Base-by-base conservation (phyloP, 1,284 basidiomycete species). In the Cutaneotrichosporon dermatis region DNA sequence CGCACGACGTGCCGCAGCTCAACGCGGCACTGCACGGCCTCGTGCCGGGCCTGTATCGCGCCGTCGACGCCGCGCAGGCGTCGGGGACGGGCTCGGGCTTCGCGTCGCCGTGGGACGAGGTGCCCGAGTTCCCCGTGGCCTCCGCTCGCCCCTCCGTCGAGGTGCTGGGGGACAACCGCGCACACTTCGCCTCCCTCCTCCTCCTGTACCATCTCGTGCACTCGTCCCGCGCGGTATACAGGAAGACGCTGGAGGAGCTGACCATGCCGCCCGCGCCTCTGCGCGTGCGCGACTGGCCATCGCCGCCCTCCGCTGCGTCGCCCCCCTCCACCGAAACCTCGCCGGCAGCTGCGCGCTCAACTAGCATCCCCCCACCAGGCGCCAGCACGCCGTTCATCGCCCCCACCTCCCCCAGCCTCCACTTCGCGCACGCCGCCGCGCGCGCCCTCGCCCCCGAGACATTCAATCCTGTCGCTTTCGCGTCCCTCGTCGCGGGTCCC, bases 11-110 rank as follows among this genome's bases (percentile, higher is more conserved):
- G 10, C 60, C 71, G 2, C 76, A 78, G 53, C 62, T 78, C 34
- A 58, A 72, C 9, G 70, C 71, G 7, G 66, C 74, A 1, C 62
- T 77, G 1, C 71, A 69, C 40, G 72, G 72, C 5, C 71, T 78
- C 7, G 67, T 78, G 3, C 74, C 75, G 4, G 69, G 67, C 8
- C 60, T 77, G 12, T 76, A 77, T 51, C 33, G 46, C 2, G 69
- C 67, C 5, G 52, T 66, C 12, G 64, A 64, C 52, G 48, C 60
- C 6, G 58, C 46, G 35, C 9, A 13, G 11, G 33, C 35, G 25
- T 25, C 25, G 25, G 25, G 25, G 25, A 25, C 25, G 25, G 25
- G 25, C 25, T 25, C 25, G 25, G 25, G 25, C 25, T 25, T 25
- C 25, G 25, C 25, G 25, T 25, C 25, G 25, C 25, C 25, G 25